phyloP scores from a whole-genome alignment of 179 eudicot genomes.

The Nepenthes alata region DNA sequence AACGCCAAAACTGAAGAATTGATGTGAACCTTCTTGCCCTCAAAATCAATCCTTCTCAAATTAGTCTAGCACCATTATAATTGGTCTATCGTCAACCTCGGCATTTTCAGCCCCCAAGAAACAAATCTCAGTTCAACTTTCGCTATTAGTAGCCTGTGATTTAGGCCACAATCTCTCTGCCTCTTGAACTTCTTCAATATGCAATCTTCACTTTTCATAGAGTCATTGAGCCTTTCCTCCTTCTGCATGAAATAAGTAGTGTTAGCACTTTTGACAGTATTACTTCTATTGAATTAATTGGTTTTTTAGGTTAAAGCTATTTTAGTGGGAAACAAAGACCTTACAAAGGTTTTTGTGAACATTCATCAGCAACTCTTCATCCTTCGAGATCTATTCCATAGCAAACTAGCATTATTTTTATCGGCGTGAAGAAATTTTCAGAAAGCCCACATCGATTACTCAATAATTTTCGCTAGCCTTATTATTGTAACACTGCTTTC shows the following conservation, averaged over 20 bases:
- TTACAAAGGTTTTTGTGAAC: slow-evolving; percentile 42
- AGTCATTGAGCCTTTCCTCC: slow-evolving; percentile 63
- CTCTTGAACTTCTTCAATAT: slow-evolving; percentile 69
- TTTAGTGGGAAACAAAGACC: slow-evolving; percentile 21
- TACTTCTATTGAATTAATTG: no score
- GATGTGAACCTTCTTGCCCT: slow-evolving; percentile 37
- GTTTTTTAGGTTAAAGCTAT: no score
- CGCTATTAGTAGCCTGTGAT: slow-evolving; percentile 26
- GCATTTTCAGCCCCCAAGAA: slow-evolving; percentile 46
- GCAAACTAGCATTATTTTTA: slow-evolving; percentile 29
- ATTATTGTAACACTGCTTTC: slow-evolving; percentile 24
- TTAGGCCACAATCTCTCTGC: slow-evolving; percentile 24
- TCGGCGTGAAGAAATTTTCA: slow-evolving; percentile 64
- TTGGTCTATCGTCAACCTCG: slow-evolving; percentile 54
- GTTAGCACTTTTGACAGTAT: no score
- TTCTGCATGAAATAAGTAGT: slow-evolving; percentile 31
- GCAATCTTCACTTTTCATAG: slow-evolving; percentile 59
- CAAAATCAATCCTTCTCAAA: slow-evolving; percentile 35
- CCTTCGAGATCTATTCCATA: slow-evolving; percentile 18
- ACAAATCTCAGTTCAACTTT: slow-evolving; percentile 66
- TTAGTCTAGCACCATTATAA: slow-evolving; percentile 70
- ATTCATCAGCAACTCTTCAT: slow-evolving; percentile 35
- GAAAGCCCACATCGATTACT: slow-evolving; percentile 53
- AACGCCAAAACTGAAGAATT: slow-evolving; percentile 62
- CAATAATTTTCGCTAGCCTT: slow-evolving; percentile 35